Base-by-base conservation (phyloP, 23 red algal species). In the Gracilaria caudata region DNA sequence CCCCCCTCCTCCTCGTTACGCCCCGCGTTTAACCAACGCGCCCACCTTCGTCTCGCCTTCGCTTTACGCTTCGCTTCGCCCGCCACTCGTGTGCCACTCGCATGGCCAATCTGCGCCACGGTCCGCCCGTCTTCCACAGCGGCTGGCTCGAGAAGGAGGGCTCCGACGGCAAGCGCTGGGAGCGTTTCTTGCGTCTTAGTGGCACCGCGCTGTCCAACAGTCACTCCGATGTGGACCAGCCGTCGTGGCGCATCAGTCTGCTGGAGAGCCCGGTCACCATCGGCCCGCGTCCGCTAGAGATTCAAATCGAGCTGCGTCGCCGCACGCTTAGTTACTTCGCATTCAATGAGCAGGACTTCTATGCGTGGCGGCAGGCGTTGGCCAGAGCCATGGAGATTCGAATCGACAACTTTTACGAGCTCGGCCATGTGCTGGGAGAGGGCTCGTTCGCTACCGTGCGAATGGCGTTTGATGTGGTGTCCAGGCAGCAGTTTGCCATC, bases 131-230 rank as follows among this genome's bases (percentile, higher is more conserved):
- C 10, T 73, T 86, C 26, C 92, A 78, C 57, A 58, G 80, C 43
- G 95, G 95, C 37, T 98, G 95, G 95, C 85, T 98, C 20, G 24
- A 86, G 44, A 98, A 98, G 61, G 90, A 94, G 60, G 91, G 91
- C 21, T 49, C 45, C 61, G 65, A 83, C 47, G 78, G 78, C 57
- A 20, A 59, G 6, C 78, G 33, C 38, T 89, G 76, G 65, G 60
- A 77, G 14, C 91, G 95, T 24, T 98, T 81, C 74, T 35, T 98
- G 56, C 86, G 91, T 41, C 88, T 98, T 55, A 85, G 87, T 37
- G 90, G 86, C 68, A 85, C 90, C 68, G 77, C 83, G 1, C 55
- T 98, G 35, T 90, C 90, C 29, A 94, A 91, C 51, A 92, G 92
- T 37, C 91, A 94, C 88, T 41, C 59, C 13, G 65, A 89, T 7